phyloP scores from a whole-genome alignment of 495 filamentous ascomycete species.

The Aspergillus avenaceus region DNA sequence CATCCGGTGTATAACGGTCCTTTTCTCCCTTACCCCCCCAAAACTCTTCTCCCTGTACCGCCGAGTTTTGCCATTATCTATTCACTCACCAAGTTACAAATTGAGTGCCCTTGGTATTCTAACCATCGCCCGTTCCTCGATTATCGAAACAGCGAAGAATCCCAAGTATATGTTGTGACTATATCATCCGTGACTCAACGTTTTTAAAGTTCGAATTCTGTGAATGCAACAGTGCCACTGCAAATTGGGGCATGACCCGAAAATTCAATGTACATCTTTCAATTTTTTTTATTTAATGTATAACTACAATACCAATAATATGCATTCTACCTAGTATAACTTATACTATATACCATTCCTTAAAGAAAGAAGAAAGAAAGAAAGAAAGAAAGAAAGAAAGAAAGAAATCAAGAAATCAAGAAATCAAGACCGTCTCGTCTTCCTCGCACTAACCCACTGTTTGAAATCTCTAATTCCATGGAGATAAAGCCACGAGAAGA shows the following conservation, averaged over 20 bases:
- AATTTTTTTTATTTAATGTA: not conserved
- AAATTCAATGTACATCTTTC: not conserved
- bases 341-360: no score
- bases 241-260: not conserved
- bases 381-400: no score
- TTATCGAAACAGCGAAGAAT: not conserved
- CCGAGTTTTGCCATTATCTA: no score
- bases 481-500: conserved; percentile 51
- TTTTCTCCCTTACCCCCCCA: not conserved
- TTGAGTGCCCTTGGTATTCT: not conserved
- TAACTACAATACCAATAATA: not conserved
- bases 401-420: no score
- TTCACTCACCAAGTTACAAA: not conserved
- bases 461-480: conserved; percentile 42
- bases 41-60: no score
- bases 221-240: not conserved
- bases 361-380: no score
- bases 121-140: no score
- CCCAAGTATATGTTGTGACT: not conserved
- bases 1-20: not conserved
- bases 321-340: no score
- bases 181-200: not conserved
- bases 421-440: no score
- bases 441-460: conserved; percentile 37
- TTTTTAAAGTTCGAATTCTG: not conserved